Percentiles rank a stretch among this genome's conserved stretches.
Conservation (phyloP, 495 filamentous ascomycete species). For the Aspergillus homomorphus region DNA sequence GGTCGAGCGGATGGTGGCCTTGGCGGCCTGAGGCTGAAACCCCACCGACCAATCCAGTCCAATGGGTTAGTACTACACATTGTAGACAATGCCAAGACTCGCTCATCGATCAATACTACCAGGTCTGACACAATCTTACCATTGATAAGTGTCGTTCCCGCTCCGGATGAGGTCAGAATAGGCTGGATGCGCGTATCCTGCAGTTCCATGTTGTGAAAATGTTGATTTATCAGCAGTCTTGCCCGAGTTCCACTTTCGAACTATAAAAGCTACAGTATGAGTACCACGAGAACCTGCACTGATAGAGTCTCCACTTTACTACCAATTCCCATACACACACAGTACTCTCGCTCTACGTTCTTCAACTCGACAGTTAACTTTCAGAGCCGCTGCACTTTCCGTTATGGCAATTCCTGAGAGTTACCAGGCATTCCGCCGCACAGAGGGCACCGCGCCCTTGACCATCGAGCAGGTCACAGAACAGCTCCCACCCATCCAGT, state of each 20-base stretch:
- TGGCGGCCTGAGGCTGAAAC: not conserved
- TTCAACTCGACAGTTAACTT: no score
- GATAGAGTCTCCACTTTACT: no score
- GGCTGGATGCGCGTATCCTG: not conserved
- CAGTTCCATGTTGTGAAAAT: not conserved
- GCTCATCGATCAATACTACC: no score
- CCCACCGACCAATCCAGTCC: no score
- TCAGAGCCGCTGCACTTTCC: no score
- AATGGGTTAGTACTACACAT: no score
- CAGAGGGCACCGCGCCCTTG: not conserved
- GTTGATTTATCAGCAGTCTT: not conserved
- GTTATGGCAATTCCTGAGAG: not conserved
- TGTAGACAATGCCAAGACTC: no score
- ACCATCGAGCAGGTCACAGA: not conserved
- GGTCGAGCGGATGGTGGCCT: not conserved
- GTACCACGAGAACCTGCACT: not conserved
- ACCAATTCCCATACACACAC: no score
- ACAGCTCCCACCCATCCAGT: slow-evolving; percentile 26
- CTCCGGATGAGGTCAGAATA: no score
- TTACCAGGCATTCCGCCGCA: not conserved
- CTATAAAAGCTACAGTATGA: not conserved
- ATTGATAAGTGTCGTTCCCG: no score
- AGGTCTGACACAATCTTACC: no score
- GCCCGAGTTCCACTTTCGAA: not conserved
- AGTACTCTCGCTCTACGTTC: no score